Evolutionary conservation across 2,329 filamentous ascomycete species (phyloP).

Genomic region (Aschersonia sp.): DNA sequence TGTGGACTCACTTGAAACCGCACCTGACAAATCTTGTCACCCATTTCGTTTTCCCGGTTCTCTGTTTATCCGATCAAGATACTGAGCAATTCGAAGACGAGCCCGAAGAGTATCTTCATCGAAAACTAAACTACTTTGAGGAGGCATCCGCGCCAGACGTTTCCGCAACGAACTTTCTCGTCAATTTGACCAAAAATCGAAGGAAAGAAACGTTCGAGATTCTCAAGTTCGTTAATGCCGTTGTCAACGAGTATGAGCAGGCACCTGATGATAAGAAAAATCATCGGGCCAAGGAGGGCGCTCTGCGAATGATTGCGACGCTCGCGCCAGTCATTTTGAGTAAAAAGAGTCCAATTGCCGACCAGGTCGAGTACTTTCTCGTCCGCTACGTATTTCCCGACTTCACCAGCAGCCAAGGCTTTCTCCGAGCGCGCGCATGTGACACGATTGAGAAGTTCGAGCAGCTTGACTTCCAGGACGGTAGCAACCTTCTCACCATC

Average conservation of each 20-base stretch:
- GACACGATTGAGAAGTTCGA: constrained; percentile 98
- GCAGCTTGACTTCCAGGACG: constrained; percentile 90
- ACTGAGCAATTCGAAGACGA: constrained; percentile 88
- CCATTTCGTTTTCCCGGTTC: constrained; percentile 87
- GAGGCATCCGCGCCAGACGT: constrained; percentile 92
- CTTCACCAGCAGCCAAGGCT: constrained; percentile 84
- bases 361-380: constrained; percentile 97
- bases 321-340: constrained; percentile 85
- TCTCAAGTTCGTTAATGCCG: constrained; percentile 83
- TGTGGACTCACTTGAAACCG: constrained; percentile 88
- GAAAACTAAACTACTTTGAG: constrained; percentile 95
- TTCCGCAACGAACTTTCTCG: constrained; percentile 89
- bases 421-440: constrained; percentile 84
- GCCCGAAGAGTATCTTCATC: constrained; percentile 90
- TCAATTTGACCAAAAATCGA: constrained; percentile 83
- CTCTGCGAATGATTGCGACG: constrained; percentile 91
- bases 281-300: constrained; percentile 90
- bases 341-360: constrained; percentile 96
- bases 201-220: constrained; percentile 94
- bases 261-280: constrained; percentile 81
- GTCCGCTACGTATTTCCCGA: constrained; percentile 97
- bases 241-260: constrained; percentile 84
- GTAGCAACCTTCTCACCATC: constrained; percentile 87
- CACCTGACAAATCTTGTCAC: constrained; percentile 88
- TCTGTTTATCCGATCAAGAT: constrained; percentile 86